Conservation (phyloP, 306 rosid species). For the Inga oerstediana region DNA sequence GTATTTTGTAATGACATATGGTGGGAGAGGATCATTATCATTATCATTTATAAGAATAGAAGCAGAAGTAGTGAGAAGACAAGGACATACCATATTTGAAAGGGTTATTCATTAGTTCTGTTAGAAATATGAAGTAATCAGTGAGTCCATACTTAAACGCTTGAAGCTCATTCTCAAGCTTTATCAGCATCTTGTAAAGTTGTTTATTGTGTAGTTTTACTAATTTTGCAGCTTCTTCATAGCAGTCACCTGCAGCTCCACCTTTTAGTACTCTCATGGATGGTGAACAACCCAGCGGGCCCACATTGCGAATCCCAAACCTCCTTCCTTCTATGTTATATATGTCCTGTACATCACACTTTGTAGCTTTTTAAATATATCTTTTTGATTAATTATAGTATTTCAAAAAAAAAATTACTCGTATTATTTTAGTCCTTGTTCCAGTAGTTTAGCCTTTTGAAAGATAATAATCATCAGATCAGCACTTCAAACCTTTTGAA, state of each 20-base stretch:
- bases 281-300: neutral
- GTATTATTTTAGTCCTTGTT: neutral
- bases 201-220: neutral
- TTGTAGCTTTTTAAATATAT: too few species aligned
- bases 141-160: neutral
- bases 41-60: neutral
- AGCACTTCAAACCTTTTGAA: too few species aligned
- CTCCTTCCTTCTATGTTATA: neutral
- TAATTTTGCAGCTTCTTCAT: neutral
- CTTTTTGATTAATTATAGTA: too few species aligned
- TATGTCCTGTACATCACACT: neutral
- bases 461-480: too few species aligned
- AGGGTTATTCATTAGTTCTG: slow-evolving; percentile 34
- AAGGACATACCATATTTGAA: slow-evolving; percentile 15
- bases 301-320: neutral
- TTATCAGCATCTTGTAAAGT: neutral
- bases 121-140: neutral
- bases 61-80: neutral
- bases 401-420: too few species aligned
- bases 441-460: neutral
- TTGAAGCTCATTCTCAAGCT: neutral
- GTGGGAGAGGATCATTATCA: neutral
- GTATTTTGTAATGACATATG: neutral
- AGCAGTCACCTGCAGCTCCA: neutral
- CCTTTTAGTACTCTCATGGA: neutral